A percentile compares a stretch with the other conserved stretches of the same genome.
phyloP scores from a whole-genome alignment of 345 rosid genomes.

The Bruguiera sexangula region DNA sequence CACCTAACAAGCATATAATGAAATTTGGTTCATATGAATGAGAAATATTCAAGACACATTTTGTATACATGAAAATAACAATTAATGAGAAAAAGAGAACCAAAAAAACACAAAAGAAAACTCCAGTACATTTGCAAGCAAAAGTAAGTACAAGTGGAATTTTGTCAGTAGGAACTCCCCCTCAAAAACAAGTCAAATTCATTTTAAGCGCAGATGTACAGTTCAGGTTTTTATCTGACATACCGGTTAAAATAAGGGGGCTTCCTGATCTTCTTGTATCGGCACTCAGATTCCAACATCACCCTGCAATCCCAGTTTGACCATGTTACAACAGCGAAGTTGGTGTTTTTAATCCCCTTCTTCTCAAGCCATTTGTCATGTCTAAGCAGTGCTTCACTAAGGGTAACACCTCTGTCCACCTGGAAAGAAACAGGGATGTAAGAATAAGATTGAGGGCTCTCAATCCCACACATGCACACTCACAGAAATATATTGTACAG shows the following conservation, averaged over 20 bases:
- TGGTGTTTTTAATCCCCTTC: conserved; percentile 41
- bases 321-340: conserved; percentile 47
- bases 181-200: not conserved
- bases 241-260: conserved; percentile 47
- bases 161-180: not conserved
- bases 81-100: not conserved
- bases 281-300: conserved; percentile 51
- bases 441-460: conserved; percentile 1
- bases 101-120: not conserved
- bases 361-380: conserved; percentile 52
- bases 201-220: not conserved
- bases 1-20: conserved; percentile 26
- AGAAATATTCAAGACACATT: not conserved
- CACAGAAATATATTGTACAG: not conserved
- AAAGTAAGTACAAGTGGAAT: not conserved
- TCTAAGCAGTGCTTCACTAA: conserved; percentile 44
- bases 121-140: not conserved
- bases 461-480: not conserved
- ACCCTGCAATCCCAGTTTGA: conserved; percentile 50
- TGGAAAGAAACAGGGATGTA: conserved; percentile 15
- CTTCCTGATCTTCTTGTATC: conserved; percentile 41
- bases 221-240: not conserved
- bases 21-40: not conserved
- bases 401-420: conserved; percentile 46
- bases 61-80: not conserved